phyloP scores from a whole-genome alignment of 2,329 filamentous ascomycete species.

The Colletotrichum scovillei region DNA sequence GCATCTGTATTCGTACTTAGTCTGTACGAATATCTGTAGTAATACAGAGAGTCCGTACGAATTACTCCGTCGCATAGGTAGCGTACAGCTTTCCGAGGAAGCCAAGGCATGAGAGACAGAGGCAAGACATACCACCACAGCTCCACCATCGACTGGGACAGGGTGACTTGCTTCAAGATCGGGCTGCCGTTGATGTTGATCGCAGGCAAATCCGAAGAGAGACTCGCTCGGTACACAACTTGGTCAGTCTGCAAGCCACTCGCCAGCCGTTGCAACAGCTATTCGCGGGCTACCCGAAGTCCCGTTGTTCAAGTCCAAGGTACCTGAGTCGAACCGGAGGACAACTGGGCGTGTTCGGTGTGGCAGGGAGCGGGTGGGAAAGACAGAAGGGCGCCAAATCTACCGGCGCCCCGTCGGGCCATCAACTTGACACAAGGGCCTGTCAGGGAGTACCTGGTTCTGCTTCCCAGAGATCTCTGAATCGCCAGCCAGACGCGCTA shows the following conservation, averaged over 20 bases:
- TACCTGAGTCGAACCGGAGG: slow-evolving; percentile 13
- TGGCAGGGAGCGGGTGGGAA: neutral
- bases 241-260: neutral
- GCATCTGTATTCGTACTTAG: too few species aligned
- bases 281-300: slow-evolving; percentile 16
- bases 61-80: neutral
- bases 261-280: neutral
- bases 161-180: neutral
- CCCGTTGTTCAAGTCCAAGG: slow-evolving; percentile 1
- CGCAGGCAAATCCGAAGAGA: neutral
- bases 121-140: neutral
- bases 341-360: too few species aligned
- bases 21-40: too few species aligned
- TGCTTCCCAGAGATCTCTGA: slow-evolving; percentile 28
- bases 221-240: neutral
- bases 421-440: slow-evolving; percentile 26
- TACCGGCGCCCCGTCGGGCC: slow-evolving; percentile 21
- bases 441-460: slow-evolving; percentile 8
- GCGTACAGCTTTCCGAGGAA: neutral
- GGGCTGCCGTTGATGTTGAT: neutral
- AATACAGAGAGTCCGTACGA: too few species aligned
- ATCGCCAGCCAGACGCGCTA: slow-evolving; percentile 28
- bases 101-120: neutral
- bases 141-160: neutral
- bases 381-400: slow-evolving; percentile 22